phyloP scores from a whole-genome alignment of 2,329 filamentous ascomycete species.

The Stemphylium vesicarium region DNA sequence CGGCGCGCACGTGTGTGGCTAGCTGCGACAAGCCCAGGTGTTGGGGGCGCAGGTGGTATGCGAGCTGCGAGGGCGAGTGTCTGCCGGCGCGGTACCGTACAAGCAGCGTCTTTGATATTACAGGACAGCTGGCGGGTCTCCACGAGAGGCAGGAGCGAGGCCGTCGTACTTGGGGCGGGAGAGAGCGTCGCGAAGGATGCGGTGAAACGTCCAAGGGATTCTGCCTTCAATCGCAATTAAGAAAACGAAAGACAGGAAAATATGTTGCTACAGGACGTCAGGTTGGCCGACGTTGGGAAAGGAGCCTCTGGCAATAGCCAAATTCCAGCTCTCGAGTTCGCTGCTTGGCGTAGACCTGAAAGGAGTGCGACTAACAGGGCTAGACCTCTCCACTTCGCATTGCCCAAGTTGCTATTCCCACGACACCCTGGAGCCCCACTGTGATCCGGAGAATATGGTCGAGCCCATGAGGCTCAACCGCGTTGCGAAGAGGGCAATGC shows the following conservation, averaged over 20 bases:
- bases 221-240: slow-evolving; percentile 14
- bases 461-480: neutral
- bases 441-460: neutral
- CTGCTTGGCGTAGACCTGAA: slow-evolving; percentile 28
- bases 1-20: slow-evolving; percentile 31
- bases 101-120: slow-evolving; percentile 24
- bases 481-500: neutral
- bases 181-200: slow-evolving; percentile 24
- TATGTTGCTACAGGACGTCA: slow-evolving; percentile 17
- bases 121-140: slow-evolving; percentile 37
- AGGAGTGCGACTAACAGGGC: slow-evolving; percentile 18
- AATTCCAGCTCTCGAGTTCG: slow-evolving; percentile 26
- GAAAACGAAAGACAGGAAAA: slow-evolving; percentile 15
- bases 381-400: slow-evolving; percentile 5
- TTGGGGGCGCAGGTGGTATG: slow-evolving; percentile 18
- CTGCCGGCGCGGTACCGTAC: slow-evolving; percentile 25
- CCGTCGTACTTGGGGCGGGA: slow-evolving; percentile 28
- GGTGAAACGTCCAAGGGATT: slow-evolving; percentile 28
- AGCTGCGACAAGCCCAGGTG: slow-evolving; percentile 19
- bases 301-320: slow-evolving; percentile 30
- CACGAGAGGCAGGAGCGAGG: slow-evolving; percentile 23
- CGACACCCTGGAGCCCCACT: neutral
- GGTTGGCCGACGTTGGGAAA: slow-evolving; percentile 24
- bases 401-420: neutral
- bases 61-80: slow-evolving; percentile 6